Percentiles rank a stretch among this genome's conserved stretches.
Evolutionary conservation across 116 monocot species (phyloP).

Genomic region (Zostera marina): DNA sequence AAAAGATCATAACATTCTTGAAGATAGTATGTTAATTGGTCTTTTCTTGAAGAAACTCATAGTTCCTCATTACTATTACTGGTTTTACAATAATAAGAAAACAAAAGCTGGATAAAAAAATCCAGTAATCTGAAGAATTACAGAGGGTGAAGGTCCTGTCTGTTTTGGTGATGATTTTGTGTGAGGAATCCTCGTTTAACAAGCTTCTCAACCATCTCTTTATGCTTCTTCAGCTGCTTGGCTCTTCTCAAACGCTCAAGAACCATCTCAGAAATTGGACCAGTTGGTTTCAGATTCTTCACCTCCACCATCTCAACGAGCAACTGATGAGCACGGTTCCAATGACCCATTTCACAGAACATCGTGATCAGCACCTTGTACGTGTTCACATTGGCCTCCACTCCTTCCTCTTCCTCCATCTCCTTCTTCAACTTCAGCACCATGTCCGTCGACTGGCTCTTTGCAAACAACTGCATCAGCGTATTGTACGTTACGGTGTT

Average conservation of each 20-base stretch:
- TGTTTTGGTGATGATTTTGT: no score
- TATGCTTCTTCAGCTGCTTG: neutral
- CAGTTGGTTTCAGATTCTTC: neutral
- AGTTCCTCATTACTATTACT: no score
- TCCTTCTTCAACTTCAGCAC: slow-evolving; percentile 79
- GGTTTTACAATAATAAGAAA: no score
- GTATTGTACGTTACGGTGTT: neutral
- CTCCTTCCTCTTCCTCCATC: slow-evolving; percentile 59
- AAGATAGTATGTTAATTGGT: no score
- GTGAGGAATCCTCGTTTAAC: no score
- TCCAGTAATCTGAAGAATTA: no score
- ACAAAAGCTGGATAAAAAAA: no score
- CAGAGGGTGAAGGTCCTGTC: no score
- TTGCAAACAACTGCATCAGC: neutral
- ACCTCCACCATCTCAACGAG: neutral
- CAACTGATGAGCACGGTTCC: slow-evolving; percentile 5
- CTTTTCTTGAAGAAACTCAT: no score
- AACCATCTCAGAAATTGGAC: neutral
- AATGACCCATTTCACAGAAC: slow-evolving; percentile 69
- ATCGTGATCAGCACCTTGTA: slow-evolving; percentile 31
- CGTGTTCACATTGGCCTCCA: slow-evolving; percentile 77
- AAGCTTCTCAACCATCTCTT: no score
- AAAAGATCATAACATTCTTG: no score
- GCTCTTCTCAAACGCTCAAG: neutral
- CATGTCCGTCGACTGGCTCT: slow-evolving; percentile 58